These are phyloP conservation scores for Dictyostelium brefeldianum DNA, from an alignment of 78 protist species.

Conservation along the genomic window DNA sequence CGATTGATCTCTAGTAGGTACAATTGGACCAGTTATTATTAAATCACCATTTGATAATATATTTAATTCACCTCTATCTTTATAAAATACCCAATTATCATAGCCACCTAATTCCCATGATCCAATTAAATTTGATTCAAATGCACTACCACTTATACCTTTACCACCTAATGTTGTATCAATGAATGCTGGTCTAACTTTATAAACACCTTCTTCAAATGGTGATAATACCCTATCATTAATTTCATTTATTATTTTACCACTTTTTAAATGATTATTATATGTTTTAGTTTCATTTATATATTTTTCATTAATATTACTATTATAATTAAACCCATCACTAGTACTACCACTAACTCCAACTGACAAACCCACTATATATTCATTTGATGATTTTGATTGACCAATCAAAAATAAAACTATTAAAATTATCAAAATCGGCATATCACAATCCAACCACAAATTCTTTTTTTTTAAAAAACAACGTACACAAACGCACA, in stretches of 20 bases:
- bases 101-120: conserved; percentile 46
- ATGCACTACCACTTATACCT: conserved; percentile 3
- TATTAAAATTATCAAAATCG: background rate
- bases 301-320: background rate
- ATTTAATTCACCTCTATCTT: background rate
- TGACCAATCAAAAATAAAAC: background rate
- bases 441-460: no score
- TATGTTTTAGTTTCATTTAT: background rate
- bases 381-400: no score
- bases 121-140: background rate
- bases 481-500: no score
- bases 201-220: background rate
- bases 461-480: no score
- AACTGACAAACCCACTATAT: no score
- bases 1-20: conserved; percentile 14
- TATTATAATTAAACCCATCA: background rate
- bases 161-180: conserved; percentile 12
- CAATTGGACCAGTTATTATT: conserved; percentile 5
- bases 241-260: background rate
- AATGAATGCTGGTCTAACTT: conserved; percentile 1
- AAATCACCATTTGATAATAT: conserved; percentile 10
- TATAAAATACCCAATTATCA: conserved; percentile 2
- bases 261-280: background rate
- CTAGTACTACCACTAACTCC: background rate
- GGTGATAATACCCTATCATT: background rate